Evolutionary conservation across 495 filamentous ascomycete genomes (phyloP).

Genomic region (Platismatia glauca): DNA sequence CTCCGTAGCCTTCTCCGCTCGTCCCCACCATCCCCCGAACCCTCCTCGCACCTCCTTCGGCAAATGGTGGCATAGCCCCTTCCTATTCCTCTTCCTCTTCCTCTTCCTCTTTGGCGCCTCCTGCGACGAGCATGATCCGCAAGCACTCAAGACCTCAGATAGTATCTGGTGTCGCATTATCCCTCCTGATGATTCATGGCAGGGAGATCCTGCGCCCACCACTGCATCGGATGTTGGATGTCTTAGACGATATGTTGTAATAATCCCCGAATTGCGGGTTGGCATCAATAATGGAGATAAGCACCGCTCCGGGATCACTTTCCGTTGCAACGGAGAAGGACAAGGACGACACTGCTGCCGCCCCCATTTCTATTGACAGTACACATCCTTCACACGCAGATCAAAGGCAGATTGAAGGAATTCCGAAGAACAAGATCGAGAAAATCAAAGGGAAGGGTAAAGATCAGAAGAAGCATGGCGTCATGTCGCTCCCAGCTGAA

Average conservation of each 20-base stretch:
- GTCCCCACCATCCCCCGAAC: too few relatives aligned
- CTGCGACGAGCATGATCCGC: not conserved
- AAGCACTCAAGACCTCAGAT: not conserved
- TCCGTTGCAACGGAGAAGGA: not conserved
- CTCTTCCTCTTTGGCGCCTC: not conserved
- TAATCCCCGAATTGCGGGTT: not conserved
- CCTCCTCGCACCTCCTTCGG: not conserved
- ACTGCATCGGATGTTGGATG: not conserved
- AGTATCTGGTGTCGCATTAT: not conserved
- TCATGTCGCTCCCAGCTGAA: constrained; percentile 18
- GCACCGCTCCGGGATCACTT: not conserved
- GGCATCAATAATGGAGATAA: not conserved
- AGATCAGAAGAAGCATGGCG: constrained; percentile 3
- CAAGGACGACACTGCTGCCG: not conserved
- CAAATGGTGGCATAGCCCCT: not conserved
- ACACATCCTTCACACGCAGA: not conserved
- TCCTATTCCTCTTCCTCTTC: not conserved
- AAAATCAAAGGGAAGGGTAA: constrained; percentile 6
- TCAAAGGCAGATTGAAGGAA: not conserved
- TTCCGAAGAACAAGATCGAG: not conserved
- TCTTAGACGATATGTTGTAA: too few relatives aligned
- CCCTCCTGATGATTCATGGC: not conserved
- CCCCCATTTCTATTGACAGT: not conserved
- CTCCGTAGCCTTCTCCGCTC: not conserved
- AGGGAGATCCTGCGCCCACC: constrained; percentile 1